Conservation (phyloP, 768 basidiomycete species). For the Lactarius psammicola region DNA sequence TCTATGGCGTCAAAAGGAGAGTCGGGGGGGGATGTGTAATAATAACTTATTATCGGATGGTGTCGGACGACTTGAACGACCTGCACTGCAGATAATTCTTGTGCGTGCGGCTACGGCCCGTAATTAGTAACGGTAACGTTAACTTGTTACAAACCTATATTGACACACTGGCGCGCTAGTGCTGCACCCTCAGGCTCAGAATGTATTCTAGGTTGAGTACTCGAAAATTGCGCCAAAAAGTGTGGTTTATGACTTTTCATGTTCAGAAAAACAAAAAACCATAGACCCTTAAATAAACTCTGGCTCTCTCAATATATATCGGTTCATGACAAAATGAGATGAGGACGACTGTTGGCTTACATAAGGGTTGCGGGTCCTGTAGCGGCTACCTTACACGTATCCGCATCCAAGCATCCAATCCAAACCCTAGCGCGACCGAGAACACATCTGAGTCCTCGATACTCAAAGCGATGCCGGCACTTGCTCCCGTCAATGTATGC, state of each 20-base stretch:
- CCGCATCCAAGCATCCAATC: background rate
- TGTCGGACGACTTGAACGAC: background rate
- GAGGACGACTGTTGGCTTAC: too few relatives aligned
- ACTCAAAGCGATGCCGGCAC: slow-evolving; percentile 12
- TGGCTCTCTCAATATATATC: too few relatives aligned
- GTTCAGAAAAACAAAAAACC: too few relatives aligned
- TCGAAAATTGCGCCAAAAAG: too few relatives aligned
- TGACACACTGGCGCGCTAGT: too few relatives aligned
- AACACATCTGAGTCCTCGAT: background rate
- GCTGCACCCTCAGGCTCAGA: too few relatives aligned
- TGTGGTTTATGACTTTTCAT: too few relatives aligned
- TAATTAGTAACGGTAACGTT: background rate
- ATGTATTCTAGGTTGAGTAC: too few relatives aligned
- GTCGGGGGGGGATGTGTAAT: background rate
- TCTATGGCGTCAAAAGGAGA: slow-evolving; percentile 5
- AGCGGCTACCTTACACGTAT: background rate
- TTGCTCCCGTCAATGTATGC: slow-evolving; percentile 10
- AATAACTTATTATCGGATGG: background rate
- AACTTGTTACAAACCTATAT: too few relatives aligned
- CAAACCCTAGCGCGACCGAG: background rate
- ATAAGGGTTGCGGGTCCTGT: background rate
- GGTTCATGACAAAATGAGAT: too few relatives aligned
- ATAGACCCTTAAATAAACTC: too few relatives aligned
- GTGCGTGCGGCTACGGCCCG: background rate
- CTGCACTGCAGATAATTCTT: too few relatives aligned